phyloP scores from a whole-genome alignment of 1,284 basidiomycete species.

The Microbotryum saponariae region DNA sequence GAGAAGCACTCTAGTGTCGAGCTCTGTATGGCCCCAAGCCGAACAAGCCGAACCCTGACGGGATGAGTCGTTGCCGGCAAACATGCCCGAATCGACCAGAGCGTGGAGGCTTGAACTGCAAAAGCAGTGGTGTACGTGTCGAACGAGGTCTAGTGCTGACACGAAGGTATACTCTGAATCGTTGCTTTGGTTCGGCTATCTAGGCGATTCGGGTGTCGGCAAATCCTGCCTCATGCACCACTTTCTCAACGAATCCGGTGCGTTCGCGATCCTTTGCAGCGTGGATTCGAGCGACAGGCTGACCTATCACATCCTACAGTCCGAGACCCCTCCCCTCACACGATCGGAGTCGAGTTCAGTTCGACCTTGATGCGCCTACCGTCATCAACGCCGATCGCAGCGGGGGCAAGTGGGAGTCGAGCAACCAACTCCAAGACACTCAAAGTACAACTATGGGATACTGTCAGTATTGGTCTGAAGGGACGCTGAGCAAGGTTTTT shows the following conservation, averaged over 20 bases:
- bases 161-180: neutral
- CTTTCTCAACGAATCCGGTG: slow-evolving; percentile 88
- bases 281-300: neutral
- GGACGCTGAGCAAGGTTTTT: no score
- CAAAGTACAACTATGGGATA: slow-evolving; percentile 76
- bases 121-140: neutral
- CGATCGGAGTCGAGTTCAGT: slow-evolving; percentile 55
- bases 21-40: neutral
- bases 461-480: slow-evolving; percentile 38
- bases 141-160: neutral
- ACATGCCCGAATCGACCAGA: neutral
- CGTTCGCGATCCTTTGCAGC: slow-evolving; percentile 36
- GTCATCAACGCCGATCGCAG: slow-evolving; percentile 20
- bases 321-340: slow-evolving; percentile 94
- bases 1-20: neutral
- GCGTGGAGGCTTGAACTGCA: neutral
- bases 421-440: slow-evolving; percentile 30
- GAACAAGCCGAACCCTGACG: neutral
- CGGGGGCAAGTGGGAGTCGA: slow-evolving; percentile 8
- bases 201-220: slow-evolving; percentile 90
- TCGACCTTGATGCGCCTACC: slow-evolving; percentile 35
- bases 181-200: neutral
- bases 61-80: neutral
- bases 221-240: slow-evolving; percentile 95
- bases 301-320: slow-evolving; percentile 49